A percentile compares a stretch with the other conserved stretches of the same genome.
These are phyloP conservation scores for Lasiosphaeria miniovina DNA, from an alignment of 495 filamentous ascomycete species.

Conservation along the genomic window DNA sequence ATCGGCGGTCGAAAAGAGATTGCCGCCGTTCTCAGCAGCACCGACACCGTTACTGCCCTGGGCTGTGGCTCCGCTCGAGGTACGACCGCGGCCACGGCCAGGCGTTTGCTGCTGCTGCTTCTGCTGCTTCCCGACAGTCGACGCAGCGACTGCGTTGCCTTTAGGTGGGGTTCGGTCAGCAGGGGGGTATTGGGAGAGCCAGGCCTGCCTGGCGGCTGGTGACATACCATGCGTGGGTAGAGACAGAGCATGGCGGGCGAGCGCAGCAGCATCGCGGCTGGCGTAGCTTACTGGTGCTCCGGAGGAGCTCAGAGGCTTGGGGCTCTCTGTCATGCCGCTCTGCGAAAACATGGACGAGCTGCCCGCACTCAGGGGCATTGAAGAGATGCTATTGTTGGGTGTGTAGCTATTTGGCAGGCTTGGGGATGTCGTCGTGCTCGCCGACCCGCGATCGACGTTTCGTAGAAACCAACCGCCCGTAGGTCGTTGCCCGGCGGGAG, in stretches of 20 bases:
- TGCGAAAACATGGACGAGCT: constrained; percentile 65
- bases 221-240: constrained; percentile 39
- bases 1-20: constrained; percentile 41
- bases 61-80: constrained; percentile 25
- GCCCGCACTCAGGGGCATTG: constrained; percentile 45
- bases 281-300: constrained; percentile 59
- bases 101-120: constrained; percentile 12
- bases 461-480: constrained; percentile 60
- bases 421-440: constrained; percentile 53
- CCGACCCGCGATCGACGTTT: constrained; percentile 46
- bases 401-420: constrained; percentile 42
- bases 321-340: constrained; percentile 75
- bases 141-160: constrained; percentile 33
- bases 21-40: constrained; percentile 41
- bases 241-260: constrained; percentile 51
- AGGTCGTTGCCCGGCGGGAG: constrained; percentile 57
- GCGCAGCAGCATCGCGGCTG: constrained; percentile 50
- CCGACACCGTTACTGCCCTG: constrained; percentile 19
- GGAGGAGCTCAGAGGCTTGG: constrained; percentile 79
- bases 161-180: constrained; percentile 47
- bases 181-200: constrained; percentile 43
- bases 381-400: constrained; percentile 46
- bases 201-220: constrained; percentile 30
- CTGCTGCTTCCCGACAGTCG: constrained; percentile 16
- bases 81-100: constrained; percentile 22